These are phyloP conservation scores for Talaromyces piceae DNA, from an alignment of 2,329 filamentous ascomycete genomes.

Conservation along the genomic window DNA sequence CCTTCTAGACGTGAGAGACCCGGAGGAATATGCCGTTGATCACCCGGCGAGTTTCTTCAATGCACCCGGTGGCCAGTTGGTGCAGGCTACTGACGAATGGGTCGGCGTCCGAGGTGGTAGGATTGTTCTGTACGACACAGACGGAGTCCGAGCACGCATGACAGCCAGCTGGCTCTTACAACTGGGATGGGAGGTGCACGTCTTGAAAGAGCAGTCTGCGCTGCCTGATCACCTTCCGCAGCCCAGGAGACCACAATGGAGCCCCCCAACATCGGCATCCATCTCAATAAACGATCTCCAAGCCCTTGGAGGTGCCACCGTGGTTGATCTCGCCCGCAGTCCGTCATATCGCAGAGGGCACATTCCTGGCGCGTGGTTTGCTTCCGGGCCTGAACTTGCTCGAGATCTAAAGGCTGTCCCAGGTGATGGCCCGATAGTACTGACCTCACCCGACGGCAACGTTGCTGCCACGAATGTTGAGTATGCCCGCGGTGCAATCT, in stretches of 20 bases:
- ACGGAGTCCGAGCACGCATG: conserved; percentile 24
- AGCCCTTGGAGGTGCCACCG: conserved; percentile 11
- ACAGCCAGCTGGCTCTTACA: conserved; percentile 24
- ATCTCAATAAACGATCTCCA: conserved; percentile 11
- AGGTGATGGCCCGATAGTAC: conserved; percentile 17
- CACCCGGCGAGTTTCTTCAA: conserved; percentile 21
- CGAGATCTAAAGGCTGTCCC: conserved; percentile 17
- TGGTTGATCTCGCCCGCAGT: conserved; percentile 25
- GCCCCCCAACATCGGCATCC: background rate
- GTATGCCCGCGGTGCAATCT: background rate
- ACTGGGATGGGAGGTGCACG: conserved; percentile 25
- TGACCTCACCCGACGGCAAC: conserved; percentile 13
- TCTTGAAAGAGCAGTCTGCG: conserved; percentile 14
- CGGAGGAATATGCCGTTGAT: conserved; percentile 19
- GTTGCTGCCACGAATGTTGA: conserved; percentile 2
- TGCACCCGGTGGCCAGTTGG: conserved; percentile 25
- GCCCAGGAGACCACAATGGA: background rate
- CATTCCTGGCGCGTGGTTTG: conserved; percentile 23
- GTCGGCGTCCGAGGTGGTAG: conserved; percentile 23
- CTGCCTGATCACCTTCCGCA: conserved; percentile 10
- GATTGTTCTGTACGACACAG: conserved; percentile 23
- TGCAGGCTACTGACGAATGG: conserved; percentile 28
- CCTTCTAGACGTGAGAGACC: conserved; percentile 24
- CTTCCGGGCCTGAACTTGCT: conserved; percentile 24
- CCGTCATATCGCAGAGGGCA: conserved; percentile 23